phyloP scores from a whole-genome alignment of 2,329 filamentous ascomycete species.

The Pestalotiopsis sp. region DNA sequence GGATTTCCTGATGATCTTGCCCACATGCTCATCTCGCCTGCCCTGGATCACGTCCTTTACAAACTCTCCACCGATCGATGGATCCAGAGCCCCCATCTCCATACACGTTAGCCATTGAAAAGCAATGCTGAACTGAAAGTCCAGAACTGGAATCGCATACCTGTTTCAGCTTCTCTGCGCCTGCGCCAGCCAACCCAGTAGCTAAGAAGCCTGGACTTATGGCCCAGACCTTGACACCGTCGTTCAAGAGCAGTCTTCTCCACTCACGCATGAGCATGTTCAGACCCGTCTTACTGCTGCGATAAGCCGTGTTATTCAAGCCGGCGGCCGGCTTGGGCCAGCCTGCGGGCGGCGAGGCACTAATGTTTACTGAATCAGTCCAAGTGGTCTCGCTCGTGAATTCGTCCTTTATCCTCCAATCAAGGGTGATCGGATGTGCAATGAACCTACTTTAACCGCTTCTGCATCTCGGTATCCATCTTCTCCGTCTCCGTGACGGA shows the following conservation, averaged over 20 bases:
- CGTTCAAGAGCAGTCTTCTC: conserved; percentile 34
- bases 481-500: conserved; percentile 31
- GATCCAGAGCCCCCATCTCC: conserved; percentile 23
- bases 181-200: conserved; percentile 17
- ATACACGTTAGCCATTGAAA: conserved; percentile 10
- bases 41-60: conserved; percentile 34
- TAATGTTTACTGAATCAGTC: conserved; percentile 14
- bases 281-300: conserved; percentile 41
- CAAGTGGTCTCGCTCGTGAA: background rate
- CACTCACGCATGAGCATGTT: conserved; percentile 52
- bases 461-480: conserved; percentile 12
- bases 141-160: background rate
- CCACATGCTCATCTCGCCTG: conserved; percentile 31
- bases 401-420: background rate
- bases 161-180: conserved; percentile 10
- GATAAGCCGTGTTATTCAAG: conserved; percentile 30
- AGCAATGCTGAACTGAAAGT: background rate
- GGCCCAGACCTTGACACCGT: conserved; percentile 47
- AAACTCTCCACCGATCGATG: conserved; percentile 29
- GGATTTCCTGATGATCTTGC: conserved; percentile 24
- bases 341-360: conserved; percentile 27
- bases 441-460: background rate
- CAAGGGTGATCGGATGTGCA: background rate
- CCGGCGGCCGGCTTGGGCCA: conserved; percentile 38
- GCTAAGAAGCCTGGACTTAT: conserved; percentile 25